Evolutionary conservation across 2,329 filamentous ascomycete species (phyloP).

Genomic region (Alternaria sp.): DNA sequence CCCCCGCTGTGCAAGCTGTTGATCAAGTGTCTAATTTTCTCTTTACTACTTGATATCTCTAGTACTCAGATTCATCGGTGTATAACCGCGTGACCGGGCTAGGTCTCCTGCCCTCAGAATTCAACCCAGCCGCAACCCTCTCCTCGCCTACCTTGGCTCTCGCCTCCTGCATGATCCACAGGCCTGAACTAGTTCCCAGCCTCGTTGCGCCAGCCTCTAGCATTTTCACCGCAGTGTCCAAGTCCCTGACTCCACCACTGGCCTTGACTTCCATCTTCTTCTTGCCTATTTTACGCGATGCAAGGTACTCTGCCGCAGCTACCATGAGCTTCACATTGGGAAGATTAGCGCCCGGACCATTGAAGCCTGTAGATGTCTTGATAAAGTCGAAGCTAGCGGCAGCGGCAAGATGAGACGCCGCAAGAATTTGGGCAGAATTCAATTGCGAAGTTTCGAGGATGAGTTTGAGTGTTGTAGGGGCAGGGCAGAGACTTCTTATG

Average conservation of each 20-base stretch:
- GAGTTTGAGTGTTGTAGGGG: slow-evolving; percentile 59
- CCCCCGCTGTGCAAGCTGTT: background rate
- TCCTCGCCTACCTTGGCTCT: slow-evolving; percentile 35
- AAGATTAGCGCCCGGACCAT: slow-evolving; percentile 61
- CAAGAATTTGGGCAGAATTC: slow-evolving; percentile 58
- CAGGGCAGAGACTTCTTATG: slow-evolving; percentile 59
- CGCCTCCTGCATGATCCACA: slow-evolving; percentile 63
- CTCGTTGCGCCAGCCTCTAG: slow-evolving; percentile 64
- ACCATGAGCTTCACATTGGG: slow-evolving; percentile 65
- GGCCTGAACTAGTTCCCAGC: slow-evolving; percentile 64
- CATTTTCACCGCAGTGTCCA: slow-evolving; percentile 62
- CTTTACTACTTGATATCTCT: background rate
- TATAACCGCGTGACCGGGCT: slow-evolving; percentile 46
- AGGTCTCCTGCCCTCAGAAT: slow-evolving; percentile 21
- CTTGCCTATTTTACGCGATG: slow-evolving; percentile 36
- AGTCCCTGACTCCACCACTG: slow-evolving; percentile 63
- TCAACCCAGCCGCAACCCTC: slow-evolving; percentile 29
- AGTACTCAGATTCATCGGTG: slow-evolving; percentile 43
- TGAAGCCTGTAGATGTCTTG: slow-evolving; percentile 69
- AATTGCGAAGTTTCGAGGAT: slow-evolving; percentile 68
- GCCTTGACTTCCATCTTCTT: slow-evolving; percentile 64
- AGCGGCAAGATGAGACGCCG: slow-evolving; percentile 61
- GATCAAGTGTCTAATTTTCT: background rate
- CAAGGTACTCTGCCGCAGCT: slow-evolving; percentile 56
- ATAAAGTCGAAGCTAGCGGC: slow-evolving; percentile 65